Evolutionary conservation across 371 early-diverging fungal genomes (phyloP).

Genomic region (Chytridiales sp.): DNA sequence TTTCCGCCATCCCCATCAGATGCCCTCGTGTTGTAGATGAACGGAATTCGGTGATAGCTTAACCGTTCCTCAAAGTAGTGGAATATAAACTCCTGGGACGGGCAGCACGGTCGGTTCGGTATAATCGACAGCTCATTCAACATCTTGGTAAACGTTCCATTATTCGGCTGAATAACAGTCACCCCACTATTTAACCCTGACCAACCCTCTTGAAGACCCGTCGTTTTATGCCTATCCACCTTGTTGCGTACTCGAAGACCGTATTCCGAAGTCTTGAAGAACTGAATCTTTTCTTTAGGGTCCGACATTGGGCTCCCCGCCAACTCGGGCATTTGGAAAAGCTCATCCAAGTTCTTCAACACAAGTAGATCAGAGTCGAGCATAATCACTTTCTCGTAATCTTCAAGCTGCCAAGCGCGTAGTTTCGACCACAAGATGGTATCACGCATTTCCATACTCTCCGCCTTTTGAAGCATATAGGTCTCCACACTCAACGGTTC

Average conservation of each 20-base stretch:
- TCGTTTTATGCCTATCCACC: conserved; percentile 12
- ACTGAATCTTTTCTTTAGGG: conserved; percentile 31
- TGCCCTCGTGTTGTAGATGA: conserved; percentile 24
- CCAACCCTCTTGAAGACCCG: conserved; percentile 22
- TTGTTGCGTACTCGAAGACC: conserved; percentile 27
- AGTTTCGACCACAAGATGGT: conserved; percentile 33
- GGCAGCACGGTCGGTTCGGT: conserved; percentile 39
- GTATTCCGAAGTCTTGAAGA: conserved; percentile 26
- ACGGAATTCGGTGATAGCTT: conserved; percentile 19
- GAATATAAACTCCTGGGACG: conserved; percentile 37
- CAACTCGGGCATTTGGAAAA: conserved; percentile 30
- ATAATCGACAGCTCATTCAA: conserved; percentile 29
- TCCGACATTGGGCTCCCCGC: conserved; percentile 25
- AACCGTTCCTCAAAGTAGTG: conserved; percentile 32
- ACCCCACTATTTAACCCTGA: conserved; percentile 37
- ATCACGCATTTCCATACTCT: conserved; percentile 16
- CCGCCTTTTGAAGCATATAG: conserved; percentile 4
- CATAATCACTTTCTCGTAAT: conserved; percentile 29
- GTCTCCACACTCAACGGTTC: conserved; percentile 8
- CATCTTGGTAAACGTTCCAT: conserved; percentile 26
- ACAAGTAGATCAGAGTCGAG: conserved; percentile 34
- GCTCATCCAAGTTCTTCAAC: conserved; percentile 30
- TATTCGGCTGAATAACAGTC: conserved; percentile 31
- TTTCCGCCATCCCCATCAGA: conserved; percentile 5
- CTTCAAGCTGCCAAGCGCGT: conserved; percentile 29